Base-by-base conservation (phyloP, 805 yeast species). In the Saccharomyces jurei region DNA sequence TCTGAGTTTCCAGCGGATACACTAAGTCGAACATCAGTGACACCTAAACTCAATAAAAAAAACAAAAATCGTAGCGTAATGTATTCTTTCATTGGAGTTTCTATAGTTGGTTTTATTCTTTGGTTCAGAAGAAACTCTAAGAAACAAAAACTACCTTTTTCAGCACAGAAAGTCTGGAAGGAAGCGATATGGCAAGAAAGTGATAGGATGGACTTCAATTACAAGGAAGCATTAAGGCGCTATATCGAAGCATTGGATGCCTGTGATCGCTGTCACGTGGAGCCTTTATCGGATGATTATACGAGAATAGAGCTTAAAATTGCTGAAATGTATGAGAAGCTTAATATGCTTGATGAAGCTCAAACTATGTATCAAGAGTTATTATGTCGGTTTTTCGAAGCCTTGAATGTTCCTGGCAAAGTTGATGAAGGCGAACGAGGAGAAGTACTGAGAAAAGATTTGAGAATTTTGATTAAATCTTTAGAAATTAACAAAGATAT, bases 291-390 rank as follows among this genome's bases (percentile, higher is more conserved):
- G 54, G 94, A 89, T 63, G 92, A 87, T 63, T 91, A 87, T 68
- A 91, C 97, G 0, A 97, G 97, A 0, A 81, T 92, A 52, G 96
- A 91, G 64, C 75, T 92, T 67, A 89, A 91, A 63, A 74, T 89
- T 36, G 96, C 86, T 10, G 96, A 90, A 63, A 86, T 89, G 89
- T 87, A 82, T 65, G 96, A 89, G 63, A 76, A 84, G 46, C 69
- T 89, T 60, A 77, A 76, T 22, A 77, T 80, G 81, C 59, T 64
- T 31, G 80, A 80, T 13, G 86, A 85, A 52, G 95, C 96, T 0
- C 75, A 80, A 41, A 75, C 77, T 58, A 71, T 88, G 8, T 90
- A 88, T 69, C 74, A 81, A 54, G 92, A 87, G 62, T 72, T 88
- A 50, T 80, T 83, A 13, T 76, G 83, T 3, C 71, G 81, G 41